A percentile compares a stretch with the other conserved stretches of the same genome.
These are phyloP conservation scores for Smittium culicis DNA, from an alignment of 371 early-diverging fungal species.

Conservation along the genomic window DNA sequence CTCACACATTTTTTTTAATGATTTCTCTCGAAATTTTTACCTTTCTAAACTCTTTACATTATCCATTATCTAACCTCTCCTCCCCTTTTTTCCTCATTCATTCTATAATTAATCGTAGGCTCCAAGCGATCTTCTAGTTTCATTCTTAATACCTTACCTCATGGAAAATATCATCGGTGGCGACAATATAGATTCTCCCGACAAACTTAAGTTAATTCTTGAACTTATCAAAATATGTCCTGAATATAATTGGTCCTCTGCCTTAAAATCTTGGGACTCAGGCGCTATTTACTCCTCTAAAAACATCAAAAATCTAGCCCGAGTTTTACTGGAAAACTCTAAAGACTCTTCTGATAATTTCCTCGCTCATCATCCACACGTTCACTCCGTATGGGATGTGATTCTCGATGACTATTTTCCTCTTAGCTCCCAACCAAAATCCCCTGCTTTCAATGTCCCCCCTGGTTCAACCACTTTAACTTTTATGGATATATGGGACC, in stretches of 20 bases:
- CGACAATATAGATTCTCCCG: constrained; percentile 41
- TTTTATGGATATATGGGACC: constrained; percentile 70
- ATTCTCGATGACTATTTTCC: constrained; percentile 42
- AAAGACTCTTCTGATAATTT: not conserved
- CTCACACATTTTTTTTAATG: not conserved
- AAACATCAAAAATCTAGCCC: constrained; percentile 15
- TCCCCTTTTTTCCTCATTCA: no score
- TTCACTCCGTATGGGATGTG: constrained; percentile 69
- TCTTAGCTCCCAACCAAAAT: not conserved
- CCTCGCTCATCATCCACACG: constrained; percentile 40
- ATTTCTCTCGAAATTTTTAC: not conserved
- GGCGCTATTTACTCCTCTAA: constrained; percentile 19
- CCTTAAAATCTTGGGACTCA: constrained; percentile 33
- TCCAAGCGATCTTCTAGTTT: not conserved
- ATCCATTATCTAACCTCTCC: no score
- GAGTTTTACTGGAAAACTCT: constrained; percentile 13
- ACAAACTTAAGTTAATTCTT: constrained; percentile 53
- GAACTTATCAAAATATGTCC: constrained; percentile 18
- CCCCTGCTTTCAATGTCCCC: not conserved
- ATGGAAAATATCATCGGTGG: constrained; percentile 38
- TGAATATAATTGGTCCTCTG: constrained; percentile 24
- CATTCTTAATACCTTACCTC: constrained; percentile 33
- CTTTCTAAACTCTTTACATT: not conserved
- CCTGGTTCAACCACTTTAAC: constrained; percentile 16
- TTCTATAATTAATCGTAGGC: not conserved